Base-by-base conservation (phyloP, 345 rosid genomes). In the Stellera chamaejasme region DNA sequence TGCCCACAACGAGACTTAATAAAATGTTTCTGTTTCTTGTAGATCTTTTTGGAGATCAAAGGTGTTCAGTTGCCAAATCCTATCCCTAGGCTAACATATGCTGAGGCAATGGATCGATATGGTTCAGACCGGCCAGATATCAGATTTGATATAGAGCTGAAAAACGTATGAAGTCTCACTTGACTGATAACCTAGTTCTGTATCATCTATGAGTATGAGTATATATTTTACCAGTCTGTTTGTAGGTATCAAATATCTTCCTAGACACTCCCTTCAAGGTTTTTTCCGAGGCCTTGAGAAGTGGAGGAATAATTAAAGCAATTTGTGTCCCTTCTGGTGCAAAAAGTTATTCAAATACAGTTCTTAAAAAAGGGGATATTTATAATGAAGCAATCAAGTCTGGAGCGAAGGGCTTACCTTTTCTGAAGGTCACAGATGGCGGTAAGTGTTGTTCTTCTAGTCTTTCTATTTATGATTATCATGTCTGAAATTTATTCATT, bases 101-200 rank as follows among this genome's bases (percentile, higher is more conserved):
- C 90, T 48, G 96, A 93, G 67, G 92, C 97, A 45, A 84, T 89
- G 89, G 68, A 69, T 70, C 75, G 76, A 67, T 93, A 82, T 68
- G 97, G 99, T 62, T 86, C 97, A 54, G 99, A 93, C 75, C 79
- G 91, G 69, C 97, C 97, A 39, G 99, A 93, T 71, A 79, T 77
- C 52, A 83, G 99, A 81, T 93, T 78, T 63, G 95, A 72, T 79
- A 91, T 93, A 48, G 85, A 83, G 78, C 79, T 93, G 81, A 89
- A 86, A 77, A 87, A 93, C 54, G 99, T 89, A 89, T 72, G n/a
- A 70, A 27, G 46, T 65, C 57, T 59, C 27, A 68, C 60, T 64
- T 49, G 47, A 25, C 53, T 52, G 48, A 43, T 16, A 45, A 46
- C 13, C 42, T 23, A 3, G 4, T 52, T 10, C 52, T 44, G n/a